Base-by-base conservation (phyloP, 169 alveolate genomes). In the Cryptosporidium xiaoi region DNA sequence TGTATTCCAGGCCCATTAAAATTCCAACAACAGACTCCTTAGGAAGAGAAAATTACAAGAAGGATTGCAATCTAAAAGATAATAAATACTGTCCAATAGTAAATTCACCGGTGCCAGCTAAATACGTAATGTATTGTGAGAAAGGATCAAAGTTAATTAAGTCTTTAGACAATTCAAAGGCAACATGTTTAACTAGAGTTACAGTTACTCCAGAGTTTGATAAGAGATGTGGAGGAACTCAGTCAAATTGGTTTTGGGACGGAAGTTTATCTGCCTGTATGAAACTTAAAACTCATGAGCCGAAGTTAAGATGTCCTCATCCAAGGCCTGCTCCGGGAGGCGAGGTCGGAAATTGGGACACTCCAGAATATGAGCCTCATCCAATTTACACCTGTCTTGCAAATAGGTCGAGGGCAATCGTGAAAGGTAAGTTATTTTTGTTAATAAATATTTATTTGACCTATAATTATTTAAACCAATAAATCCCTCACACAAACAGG, bases 231-330 rank as follows among this genome's bases (percentile, higher is more conserved):
- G 87, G 87, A 15, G 87, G 87, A 36, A 55, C 44, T 18, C 53
- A 77, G 29, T 77, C 87, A 16, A 71, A 71, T 8, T 77, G 87
- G 87, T 77, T 60, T 62, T 77, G 87, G 87, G 87, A 77, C 48
- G 87, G 71, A 8, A 71, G 64, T 15, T 58, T 62, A 27, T 40
- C 27, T 7, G 36, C 64, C 8, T 77, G 87, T 29, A 34, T 77
- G 29, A 77, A 62, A 50, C 27, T 77, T 24, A 56, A 71, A 60
- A 77, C 87, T 27, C 64, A 56, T n/a, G 87, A 77, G 16, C 87
- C 87, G 10, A 77, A 77, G 51, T 27, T 77, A 15, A 34, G 87
- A 7, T 77, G 87, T 27, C 87, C 87, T 29, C 71, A 77, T 48
- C 87, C 87, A 18, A 34, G 65, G 16, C 87, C 87, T 16, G 64